A percentile compares a stretch with the other conserved stretches of the same genome.
Evolutionary conservation across 352 stramenopile genomes (phyloP).

Genomic region (Phytophthora quininea): DNA sequence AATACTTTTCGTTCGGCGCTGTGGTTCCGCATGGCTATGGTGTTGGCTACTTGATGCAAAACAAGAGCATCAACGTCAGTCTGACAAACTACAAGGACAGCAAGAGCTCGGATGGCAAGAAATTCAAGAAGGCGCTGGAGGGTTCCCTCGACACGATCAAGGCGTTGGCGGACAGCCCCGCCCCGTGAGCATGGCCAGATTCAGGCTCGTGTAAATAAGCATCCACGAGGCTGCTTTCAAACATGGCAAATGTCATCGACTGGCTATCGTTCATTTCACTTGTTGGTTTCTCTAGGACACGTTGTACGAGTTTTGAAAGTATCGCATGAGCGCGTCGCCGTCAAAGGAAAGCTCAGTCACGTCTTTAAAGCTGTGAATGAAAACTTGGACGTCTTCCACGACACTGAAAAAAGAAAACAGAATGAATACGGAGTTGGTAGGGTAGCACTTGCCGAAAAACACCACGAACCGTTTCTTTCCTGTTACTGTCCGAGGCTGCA

Average conservation of each 20-base stretch:
- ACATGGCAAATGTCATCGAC: no score
- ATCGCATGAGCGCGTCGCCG: slow-evolving; percentile 56
- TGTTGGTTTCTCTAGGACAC: slow-evolving; percentile 34
- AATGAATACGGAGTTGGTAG: no score
- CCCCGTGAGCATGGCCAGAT: slow-evolving; percentile 28
- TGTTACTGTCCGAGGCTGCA: slow-evolving; percentile 73
- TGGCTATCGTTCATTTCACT: slow-evolving; percentile 16
- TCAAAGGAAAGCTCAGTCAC: slow-evolving; percentile 75
- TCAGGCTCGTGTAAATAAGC: no score
- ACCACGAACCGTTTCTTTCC: slow-evolving; percentile 70
- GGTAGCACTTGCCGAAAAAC: background rate
- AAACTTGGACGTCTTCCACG: slow-evolving; percentile 73
- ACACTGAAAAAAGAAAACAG: slow-evolving; percentile 40
- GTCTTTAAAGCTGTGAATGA: slow-evolving; percentile 77
- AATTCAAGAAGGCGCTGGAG: slow-evolving; percentile 72
- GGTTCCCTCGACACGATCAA: slow-evolving; percentile 83
- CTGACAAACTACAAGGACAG: slow-evolving; percentile 89
- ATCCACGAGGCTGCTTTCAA: no score
- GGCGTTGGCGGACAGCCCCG: slow-evolving; percentile 59
- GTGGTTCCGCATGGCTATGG: slow-evolving; percentile 90
- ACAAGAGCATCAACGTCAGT: slow-evolving; percentile 82
- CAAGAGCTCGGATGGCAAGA: slow-evolving; percentile 62
- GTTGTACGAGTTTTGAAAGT: slow-evolving; percentile 66
- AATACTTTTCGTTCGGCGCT: slow-evolving; percentile 91
- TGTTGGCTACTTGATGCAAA: slow-evolving; percentile 90